These are phyloP conservation scores for Pulveroboletus sp. DNA, from an alignment of 768 basidiomycete genomes.

Conservation along the genomic window DNA sequence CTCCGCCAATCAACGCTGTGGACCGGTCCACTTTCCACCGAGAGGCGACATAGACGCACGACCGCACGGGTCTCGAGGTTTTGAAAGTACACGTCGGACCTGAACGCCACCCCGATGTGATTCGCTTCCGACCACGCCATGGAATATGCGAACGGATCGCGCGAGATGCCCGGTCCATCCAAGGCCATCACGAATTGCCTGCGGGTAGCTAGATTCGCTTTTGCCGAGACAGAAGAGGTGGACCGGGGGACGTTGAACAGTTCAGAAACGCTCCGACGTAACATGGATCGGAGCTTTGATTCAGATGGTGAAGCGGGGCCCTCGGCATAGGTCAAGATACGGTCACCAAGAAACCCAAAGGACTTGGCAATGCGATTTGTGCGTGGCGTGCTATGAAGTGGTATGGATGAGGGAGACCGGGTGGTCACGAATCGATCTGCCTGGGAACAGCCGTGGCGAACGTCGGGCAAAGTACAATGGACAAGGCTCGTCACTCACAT, in stretches of 20 bases:
- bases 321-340: slow-evolving; percentile 50
- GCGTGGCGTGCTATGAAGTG: slow-evolving; percentile 59
- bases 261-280: slow-evolving; percentile 49
- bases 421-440: slow-evolving; percentile 58
- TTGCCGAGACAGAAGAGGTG: slow-evolving; percentile 44
- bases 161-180: slow-evolving; percentile 60
- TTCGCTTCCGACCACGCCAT: slow-evolving; percentile 60
- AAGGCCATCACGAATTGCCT: slow-evolving; percentile 54
- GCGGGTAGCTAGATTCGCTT: slow-evolving; percentile 50
- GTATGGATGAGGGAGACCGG: slow-evolving; percentile 46
- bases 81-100: slow-evolving; percentile 56
- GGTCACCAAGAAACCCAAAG: slow-evolving; percentile 55
- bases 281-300: slow-evolving; percentile 40
- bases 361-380: slow-evolving; percentile 62
- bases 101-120: slow-evolving; percentile 59
- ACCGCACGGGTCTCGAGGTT: slow-evolving; percentile 53
- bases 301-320: slow-evolving; percentile 31
- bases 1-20: slow-evolving; percentile 51
- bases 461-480: background rate
- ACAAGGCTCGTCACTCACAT: slow-evolving; percentile 20
- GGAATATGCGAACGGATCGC: slow-evolving; percentile 50
- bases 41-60: slow-evolving; percentile 43
- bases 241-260: slow-evolving; percentile 38
- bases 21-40: slow-evolving; percentile 33
- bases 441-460: slow-evolving; percentile 28